Base-by-base conservation (phyloP, 306 rosid species). In the Parietaria judaica region DNA sequence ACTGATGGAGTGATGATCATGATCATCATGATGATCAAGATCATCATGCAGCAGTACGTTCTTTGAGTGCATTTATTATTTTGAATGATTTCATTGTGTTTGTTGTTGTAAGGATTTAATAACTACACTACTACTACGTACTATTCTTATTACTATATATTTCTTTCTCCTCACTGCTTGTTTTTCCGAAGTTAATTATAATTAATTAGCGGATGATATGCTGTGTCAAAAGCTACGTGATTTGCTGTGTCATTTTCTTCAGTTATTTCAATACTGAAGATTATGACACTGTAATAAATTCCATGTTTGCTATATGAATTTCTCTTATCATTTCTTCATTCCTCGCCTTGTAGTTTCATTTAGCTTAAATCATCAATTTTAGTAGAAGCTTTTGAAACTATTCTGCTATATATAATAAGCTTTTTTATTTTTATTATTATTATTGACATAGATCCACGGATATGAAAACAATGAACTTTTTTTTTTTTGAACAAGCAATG, bases 1-100 rank as follows among this genome's bases (percentile, higher is more conserved):
- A 86, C 64, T 83, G 85, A 72, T 83, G 83, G 87, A 64, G 74
- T 53, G 52, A 13, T 68, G 66, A 57, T 17, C 17, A 15, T 60
- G 61, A 34, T 14, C 4, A 53, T 56, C 11, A 9, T 47, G 56
- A 45, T 63, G 7, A 35, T 61, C 37, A 49, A 7, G 15, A 49
- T 11, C 64, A 67, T 14, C 65, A 35, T 56, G 61, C 57, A 62
- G 78, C 56, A 16, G 17, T 67, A 45, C 67, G 73, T 71, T 43
- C 52, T 60, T 60, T 60, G 64, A 45, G 64, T 15, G 36, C n/a
- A 60, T 67, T 65, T 38, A 48, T 57, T 70, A 57, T 60, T n/a
- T 5, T 41, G 45, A 49, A 8, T 47, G 17, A 23, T 39, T 54
- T 66, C 10, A 35, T 41, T 13, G 70, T 70, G 58, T 71, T 55